These are phyloP conservation scores for Mortierella sp. DNA, from an alignment of 371 early-diverging fungal genomes.

Conservation along the genomic window DNA sequence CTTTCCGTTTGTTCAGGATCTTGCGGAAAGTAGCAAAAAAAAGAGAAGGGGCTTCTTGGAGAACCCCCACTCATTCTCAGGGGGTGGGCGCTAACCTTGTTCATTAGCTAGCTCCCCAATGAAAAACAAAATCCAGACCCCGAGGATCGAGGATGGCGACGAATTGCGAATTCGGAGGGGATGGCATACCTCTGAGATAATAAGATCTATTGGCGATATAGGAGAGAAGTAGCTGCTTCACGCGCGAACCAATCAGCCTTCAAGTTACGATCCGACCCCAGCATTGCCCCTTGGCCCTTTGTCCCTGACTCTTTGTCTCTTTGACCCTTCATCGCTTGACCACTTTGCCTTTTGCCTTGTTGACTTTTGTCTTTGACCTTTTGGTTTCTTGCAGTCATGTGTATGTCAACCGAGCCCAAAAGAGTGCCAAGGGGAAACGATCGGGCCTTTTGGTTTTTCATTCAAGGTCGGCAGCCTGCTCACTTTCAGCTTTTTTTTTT, in stretches of 20 bases:
- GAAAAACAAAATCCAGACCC: not conserved
- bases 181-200: not conserved
- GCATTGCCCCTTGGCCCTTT: no score
- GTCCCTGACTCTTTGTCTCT: no score
- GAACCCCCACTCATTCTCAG: not conserved
- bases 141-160: not conserved
- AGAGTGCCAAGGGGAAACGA: not conserved
- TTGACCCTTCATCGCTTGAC: not conserved
- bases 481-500: no score
- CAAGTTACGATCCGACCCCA: not conserved
- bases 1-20: not conserved
- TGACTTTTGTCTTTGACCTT: not conserved
- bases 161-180: not conserved
- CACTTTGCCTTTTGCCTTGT: constrained; percentile 2
- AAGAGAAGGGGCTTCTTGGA: not conserved
- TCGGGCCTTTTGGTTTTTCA: not conserved
- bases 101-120: not conserved
- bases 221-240: not conserved
- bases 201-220: not conserved
- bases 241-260: not conserved
- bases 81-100: not conserved
- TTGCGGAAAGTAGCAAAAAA: not conserved
- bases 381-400: constrained; percentile 1
- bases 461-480: not conserved
- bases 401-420: constrained; percentile 1